phyloP scores from a whole-genome alignment of 148 eudicot species.

The Tetragonia tetragonoides region DNA sequence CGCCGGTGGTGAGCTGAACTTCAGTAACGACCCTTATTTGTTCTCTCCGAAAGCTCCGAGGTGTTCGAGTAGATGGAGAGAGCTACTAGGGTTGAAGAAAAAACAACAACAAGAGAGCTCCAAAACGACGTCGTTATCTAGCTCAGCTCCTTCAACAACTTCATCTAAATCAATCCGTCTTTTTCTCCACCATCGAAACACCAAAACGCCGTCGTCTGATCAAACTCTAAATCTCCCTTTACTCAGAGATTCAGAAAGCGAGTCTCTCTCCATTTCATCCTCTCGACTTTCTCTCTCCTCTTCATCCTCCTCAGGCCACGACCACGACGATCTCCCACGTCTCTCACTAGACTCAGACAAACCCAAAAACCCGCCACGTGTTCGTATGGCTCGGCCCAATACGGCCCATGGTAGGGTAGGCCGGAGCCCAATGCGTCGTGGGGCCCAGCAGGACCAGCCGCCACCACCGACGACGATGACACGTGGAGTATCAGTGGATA shows the following conservation, averaged over 20 bases:
- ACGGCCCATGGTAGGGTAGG: slow-evolving; percentile 19
- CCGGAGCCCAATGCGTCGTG: slow-evolving; percentile 29
- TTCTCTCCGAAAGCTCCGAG: slow-evolving; percentile 86
- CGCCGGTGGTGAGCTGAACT: slow-evolving; percentile 19
- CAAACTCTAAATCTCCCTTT: slow-evolving; percentile 50
- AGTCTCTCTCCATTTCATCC: slow-evolving; percentile 25
- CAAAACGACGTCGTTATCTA: slow-evolving; percentile 18
- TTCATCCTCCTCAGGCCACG: slow-evolving; percentile 62
- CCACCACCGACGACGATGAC: background rate
- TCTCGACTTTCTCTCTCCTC: slow-evolving; percentile 58
- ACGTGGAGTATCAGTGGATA: slow-evolving; percentile 58
- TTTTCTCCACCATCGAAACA: slow-evolving; percentile 49
- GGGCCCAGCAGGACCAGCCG: slow-evolving; percentile 28
- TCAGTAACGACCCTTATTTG: slow-evolving; percentile 40
- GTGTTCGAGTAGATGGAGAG: slow-evolving; percentile 83
- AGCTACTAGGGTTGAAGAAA: slow-evolving; percentile 67
- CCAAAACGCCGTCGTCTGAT: slow-evolving; percentile 39
- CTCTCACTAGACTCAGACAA: slow-evolving; percentile 61
- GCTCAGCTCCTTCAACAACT: background rate
- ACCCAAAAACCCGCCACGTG: slow-evolving; percentile 34
- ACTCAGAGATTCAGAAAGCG: slow-evolving; percentile 44
- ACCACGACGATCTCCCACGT: slow-evolving; percentile 65
- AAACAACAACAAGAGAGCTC: slow-evolving; percentile 14
- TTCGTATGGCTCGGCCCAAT: slow-evolving; percentile 28
- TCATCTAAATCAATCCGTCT: slow-evolving; percentile 39